These are phyloP conservation scores for Talaromyces albobiverticillius DNA, from an alignment of 2,329 filamentous ascomycete genomes.

Conservation along the genomic window DNA sequence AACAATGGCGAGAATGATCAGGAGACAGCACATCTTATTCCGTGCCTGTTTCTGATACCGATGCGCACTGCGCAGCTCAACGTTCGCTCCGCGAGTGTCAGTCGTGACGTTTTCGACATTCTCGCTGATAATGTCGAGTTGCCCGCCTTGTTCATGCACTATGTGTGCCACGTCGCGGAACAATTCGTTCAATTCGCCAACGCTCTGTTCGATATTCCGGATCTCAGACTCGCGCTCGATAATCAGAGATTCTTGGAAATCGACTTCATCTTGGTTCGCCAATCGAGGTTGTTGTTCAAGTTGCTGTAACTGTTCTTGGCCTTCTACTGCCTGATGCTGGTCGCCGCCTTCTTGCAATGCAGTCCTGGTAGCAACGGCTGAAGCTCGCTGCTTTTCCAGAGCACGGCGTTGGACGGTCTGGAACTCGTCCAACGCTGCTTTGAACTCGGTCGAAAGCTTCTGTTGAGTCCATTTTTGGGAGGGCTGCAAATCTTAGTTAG, in stretches of 20 bases:
- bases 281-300: constrained; percentile 74
- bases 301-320: constrained; percentile 45
- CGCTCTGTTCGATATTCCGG: constrained; percentile 93
- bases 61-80: constrained; percentile 79
- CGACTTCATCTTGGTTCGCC: constrained; percentile 88
- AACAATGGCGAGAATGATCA: constrained; percentile 85
- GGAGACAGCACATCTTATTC: constrained; percentile 88
- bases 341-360: constrained; percentile 63
- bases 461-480: constrained; percentile 96
- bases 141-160: constrained; percentile 87
- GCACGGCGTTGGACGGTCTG: constrained; percentile 86
- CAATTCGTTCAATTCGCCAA: constrained; percentile 91
- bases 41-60: constrained; percentile 93
- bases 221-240: constrained; percentile 97
- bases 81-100: constrained; percentile 79
- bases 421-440: constrained; percentile 83
- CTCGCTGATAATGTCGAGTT: constrained; percentile 80
- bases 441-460: constrained; percentile 91
- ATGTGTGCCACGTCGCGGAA: constrained; percentile 99
- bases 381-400: constrained; percentile 88
- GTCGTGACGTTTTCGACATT: constrained; percentile 82
- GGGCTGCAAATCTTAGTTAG: constrained; percentile 54
- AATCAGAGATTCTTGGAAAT: constrained; percentile 95
- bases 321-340: constrained; percentile 38
- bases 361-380: constrained; percentile 75